Percentiles rank a stretch among this genome's conserved stretches.
These are phyloP conservation scores for Graphilbum fragrans DNA, from an alignment of 2,329 filamentous ascomycete genomes.

Conservation along the genomic window DNA sequence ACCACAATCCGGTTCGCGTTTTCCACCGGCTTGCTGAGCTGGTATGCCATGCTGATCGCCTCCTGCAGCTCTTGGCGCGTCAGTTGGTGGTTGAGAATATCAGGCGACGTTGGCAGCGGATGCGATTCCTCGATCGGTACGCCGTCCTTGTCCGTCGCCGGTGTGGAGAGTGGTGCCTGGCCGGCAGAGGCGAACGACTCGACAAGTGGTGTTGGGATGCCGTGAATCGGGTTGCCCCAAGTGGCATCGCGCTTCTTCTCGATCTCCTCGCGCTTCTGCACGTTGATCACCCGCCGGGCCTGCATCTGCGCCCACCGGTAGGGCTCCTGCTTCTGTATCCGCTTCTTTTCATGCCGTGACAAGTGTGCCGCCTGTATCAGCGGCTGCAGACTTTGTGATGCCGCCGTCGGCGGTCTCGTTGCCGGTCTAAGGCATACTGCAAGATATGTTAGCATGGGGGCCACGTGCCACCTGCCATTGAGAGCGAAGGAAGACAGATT, in stretches of 20 bases:
- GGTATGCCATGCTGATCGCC: constrained; percentile 55
- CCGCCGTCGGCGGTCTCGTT: constrained; percentile 21
- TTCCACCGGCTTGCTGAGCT: constrained; percentile 47
- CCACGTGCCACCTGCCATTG: background rate
- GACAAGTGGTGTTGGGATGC: constrained; percentile 69
- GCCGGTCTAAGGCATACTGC: constrained; percentile 50
- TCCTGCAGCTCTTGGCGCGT: constrained; percentile 52
- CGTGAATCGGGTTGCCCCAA: constrained; percentile 69
- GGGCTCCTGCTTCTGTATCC: constrained; percentile 61
- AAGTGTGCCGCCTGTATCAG: constrained; percentile 53
- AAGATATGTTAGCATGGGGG: too few species aligned
- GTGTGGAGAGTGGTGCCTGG: constrained; percentile 26
- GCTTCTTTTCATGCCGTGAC: constrained; percentile 50
- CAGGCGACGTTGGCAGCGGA: constrained; percentile 31
- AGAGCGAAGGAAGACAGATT: constrained; percentile 3
- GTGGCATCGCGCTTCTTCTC: constrained; percentile 48
- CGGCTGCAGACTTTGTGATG: constrained; percentile 38
- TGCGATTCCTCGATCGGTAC: constrained; percentile 25
- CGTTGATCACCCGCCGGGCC: constrained; percentile 73
- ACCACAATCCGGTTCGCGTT: constrained; percentile 19
- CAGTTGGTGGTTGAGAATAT: constrained; percentile 66
- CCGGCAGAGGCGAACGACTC: constrained; percentile 63
- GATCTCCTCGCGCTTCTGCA: constrained; percentile 62
- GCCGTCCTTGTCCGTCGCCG: constrained; percentile 24
- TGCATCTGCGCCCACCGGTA: constrained; percentile 72